Conservation (phyloP, 805 yeast species). For the Ogataea trehalophila region DNA sequence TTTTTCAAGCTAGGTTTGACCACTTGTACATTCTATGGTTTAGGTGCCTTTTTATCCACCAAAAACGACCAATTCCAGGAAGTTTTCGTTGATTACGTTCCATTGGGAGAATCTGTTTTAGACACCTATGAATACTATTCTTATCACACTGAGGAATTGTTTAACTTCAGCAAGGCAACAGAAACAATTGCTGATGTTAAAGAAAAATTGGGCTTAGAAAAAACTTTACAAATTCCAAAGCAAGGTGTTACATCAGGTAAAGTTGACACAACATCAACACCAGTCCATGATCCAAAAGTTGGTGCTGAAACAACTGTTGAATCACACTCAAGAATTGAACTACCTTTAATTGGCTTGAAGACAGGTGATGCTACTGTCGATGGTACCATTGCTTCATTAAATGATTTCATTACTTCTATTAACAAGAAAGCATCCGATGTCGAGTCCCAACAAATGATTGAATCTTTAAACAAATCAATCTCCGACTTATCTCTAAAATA, state of each 20-base stretch:
- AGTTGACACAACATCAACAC: slow-evolving; percentile 21
- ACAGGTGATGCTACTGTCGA: slow-evolving; percentile 32
- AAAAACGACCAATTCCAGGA: slow-evolving; percentile 58
- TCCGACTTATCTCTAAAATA: slow-evolving; percentile 19
- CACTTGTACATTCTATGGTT: slow-evolving; percentile 40
- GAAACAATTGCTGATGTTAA: slow-evolving; percentile 31
- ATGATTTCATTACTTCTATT: slow-evolving; percentile 30
- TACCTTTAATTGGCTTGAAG: slow-evolving; percentile 29
- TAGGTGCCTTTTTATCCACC: slow-evolving; percentile 55
- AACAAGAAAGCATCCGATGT: slow-evolving; percentile 18
- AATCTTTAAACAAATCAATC: slow-evolving; percentile 19
- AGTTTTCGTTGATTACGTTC: slow-evolving; percentile 56
- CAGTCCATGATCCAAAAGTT: slow-evolving; percentile 3
- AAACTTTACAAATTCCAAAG: slow-evolving; percentile 35
- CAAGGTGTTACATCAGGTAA: slow-evolving; percentile 33
- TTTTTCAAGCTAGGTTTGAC: slow-evolving; percentile 23
- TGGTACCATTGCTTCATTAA: slow-evolving; percentile 30
- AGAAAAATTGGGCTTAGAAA: slow-evolving; percentile 36
- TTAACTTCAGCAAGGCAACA: slow-evolving; percentile 14
- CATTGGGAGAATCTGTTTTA: slow-evolving; percentile 54
- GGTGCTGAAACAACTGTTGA: slow-evolving; percentile 11
- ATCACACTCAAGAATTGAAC: slow-evolving; percentile 7
- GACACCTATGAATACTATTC: slow-evolving; percentile 40
- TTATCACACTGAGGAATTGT: slow-evolving; percentile 22
- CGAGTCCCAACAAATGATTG: slow-evolving; percentile 21